Percentiles rank a stretch among this genome's conserved stretches.
These are phyloP conservation scores for Saccharomyces pastorianus DNA, from an alignment of 1,139 yeast species.

Conservation along the genomic window DNA sequence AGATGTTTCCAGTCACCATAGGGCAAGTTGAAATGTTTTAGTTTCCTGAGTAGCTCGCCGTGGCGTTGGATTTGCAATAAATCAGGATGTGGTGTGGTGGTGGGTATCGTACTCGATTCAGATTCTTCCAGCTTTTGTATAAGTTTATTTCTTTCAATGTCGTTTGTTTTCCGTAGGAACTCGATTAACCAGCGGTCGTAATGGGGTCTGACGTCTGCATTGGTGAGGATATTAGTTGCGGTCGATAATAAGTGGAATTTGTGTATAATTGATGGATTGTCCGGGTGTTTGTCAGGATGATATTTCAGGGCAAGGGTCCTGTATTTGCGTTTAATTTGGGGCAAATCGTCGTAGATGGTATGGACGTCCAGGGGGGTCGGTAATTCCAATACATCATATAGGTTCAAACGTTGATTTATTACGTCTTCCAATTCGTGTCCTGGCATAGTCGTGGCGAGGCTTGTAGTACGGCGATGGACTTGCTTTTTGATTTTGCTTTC, in stretches of 20 bases:
- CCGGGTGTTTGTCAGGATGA: conserved; percentile 93
- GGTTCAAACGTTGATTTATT: conserved; percentile 8
- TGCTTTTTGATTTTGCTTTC: neutral
- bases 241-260: conserved; percentile 54
- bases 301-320: conserved; percentile 72
- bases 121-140: conserved; percentile 9
- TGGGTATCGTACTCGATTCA: conserved; percentile 6
- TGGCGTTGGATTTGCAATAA: conserved; percentile 16
- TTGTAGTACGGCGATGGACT: neutral
- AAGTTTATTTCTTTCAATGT: conserved; percentile 7
- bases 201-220: conserved; percentile 44
- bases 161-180: neutral
- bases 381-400: conserved; percentile 19
- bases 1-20: conserved; percentile 24
- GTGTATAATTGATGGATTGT: conserved; percentile 47
- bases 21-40: conserved; percentile 20
- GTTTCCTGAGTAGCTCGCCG: conserved; percentile 23
- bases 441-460: neutral
- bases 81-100: neutral
- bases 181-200: conserved; percentile 38
- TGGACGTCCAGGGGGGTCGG: conserved; percentile 5
- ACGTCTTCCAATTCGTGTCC: conserved; percentile 1
- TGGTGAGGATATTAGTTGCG: conserved; percentile 54
- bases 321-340: conserved; percentile 74
- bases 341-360: conserved; percentile 1